phyloP scores from a whole-genome alignment of 306 rosid genomes.

The Luffa aegyptiaca region DNA sequence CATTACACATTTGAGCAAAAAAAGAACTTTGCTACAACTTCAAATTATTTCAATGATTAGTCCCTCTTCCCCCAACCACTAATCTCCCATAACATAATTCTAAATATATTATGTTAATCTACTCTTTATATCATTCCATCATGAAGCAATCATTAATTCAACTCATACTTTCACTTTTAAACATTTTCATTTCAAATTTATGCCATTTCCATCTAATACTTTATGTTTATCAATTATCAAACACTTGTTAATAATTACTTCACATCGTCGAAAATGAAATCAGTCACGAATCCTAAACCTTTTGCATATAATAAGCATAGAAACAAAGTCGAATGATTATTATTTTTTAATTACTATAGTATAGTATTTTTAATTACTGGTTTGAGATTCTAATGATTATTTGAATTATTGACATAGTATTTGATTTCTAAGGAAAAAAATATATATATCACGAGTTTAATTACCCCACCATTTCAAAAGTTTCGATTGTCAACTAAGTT shows the following conservation, averaged over 20 bases:
- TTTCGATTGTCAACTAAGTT: not conserved
- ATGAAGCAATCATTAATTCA: not conserved
- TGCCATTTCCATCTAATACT: not conserved
- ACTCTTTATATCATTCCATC: not conserved
- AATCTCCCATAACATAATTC: not conserved
- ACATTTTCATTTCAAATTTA: not conserved
- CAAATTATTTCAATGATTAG: constrained; percentile 1
- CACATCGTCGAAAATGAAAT: not conserved
- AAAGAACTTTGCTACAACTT: not conserved
- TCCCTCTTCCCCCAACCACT: constrained; percentile 1
- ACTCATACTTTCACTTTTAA: not conserved
- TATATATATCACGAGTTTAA: not conserved
- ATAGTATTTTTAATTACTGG: too few species aligned
- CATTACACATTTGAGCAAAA: not conserved
- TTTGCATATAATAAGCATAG: not conserved
- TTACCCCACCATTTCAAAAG: not conserved
- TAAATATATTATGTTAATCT: not conserved
- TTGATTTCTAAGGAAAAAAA: not conserved
- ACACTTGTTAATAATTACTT: not conserved
- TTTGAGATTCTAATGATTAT: too few species aligned
- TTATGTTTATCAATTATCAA: not conserved
- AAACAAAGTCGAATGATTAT: not conserved
- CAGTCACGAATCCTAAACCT: not conserved
- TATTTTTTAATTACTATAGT: too few species aligned
- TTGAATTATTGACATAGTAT: too few species aligned